Evolutionary conservation across 2,329 filamentous ascomycete species (phyloP).

Genomic region (Colletotrichum chrysophilum): DNA sequence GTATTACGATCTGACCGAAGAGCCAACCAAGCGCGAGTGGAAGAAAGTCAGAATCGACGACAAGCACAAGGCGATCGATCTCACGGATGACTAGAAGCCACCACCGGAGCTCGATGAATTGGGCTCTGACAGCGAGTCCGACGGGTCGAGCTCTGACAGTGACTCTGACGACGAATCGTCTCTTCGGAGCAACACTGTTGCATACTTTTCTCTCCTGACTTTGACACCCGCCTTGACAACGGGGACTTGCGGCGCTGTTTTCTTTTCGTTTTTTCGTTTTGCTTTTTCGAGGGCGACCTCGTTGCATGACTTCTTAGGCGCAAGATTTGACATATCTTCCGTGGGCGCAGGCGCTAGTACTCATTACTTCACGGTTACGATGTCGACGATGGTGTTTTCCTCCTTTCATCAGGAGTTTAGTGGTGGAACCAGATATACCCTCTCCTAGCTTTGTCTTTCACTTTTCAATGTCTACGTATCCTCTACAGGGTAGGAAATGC

Average conservation of each 20-base stretch:
- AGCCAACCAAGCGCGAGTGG: slow-evolving; percentile 13
- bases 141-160: not conserved
- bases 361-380: not conserved
- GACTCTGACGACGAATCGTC: not conserved
- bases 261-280: not conserved
- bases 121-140: not conserved
- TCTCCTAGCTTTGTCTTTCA: not conserved
- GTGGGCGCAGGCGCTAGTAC: not conserved
- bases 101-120: not conserved
- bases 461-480: not conserved
- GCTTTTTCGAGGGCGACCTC: not conserved
- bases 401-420: not conserved
- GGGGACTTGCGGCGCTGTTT: not conserved
- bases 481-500: not conserved
- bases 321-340: not conserved
- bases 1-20: slow-evolving; percentile 16
- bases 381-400: not conserved
- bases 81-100: slow-evolving; percentile 20
- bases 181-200: not conserved
- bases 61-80: slow-evolving; percentile 17
- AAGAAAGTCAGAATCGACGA: slow-evolving; percentile 19
- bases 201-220: not conserved
- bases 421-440: slow-evolving; percentile 5
- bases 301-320: not conserved
- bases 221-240: not conserved